Evolutionary conservation across 2,329 filamentous ascomycete genomes (phyloP), one percentile per base, ranked within the genome.

Genomic region (Fusarium nygamai): DNA sequence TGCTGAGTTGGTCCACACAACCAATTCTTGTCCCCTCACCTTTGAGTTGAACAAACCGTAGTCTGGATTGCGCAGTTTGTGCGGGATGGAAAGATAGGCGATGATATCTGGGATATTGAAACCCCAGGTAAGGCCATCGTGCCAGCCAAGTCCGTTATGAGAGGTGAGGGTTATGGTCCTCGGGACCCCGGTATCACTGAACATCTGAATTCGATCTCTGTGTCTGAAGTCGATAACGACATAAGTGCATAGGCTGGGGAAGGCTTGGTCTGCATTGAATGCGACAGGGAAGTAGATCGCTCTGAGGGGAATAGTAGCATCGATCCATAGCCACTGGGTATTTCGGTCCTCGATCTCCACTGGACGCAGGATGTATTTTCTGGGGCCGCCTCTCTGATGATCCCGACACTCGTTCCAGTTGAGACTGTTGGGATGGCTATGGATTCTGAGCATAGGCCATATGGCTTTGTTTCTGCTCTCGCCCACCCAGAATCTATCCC

Each of bases 341-440:
- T 56, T 8, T 0, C 0, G 0, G 3, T 36, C 1, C 3, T 43
- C 27, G 17, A 71, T 51, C 14, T 9, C 11, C 5, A 71, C 56
- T 1, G 68, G 68, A 4, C 68, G 66, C 0, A 71, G 66, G 16
- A 71, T 71, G 24, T 51, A 71, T 9, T 71, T 70, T 1, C 66
- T 36, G 0, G 67, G 66, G 0, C 61, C 67, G 0, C 67, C 67
- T 0, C 10, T 9, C 5, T 17, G 5, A 3, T 31, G 66, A 3
- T 71, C 68, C 4, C 68, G 29, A 2, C 68, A 71, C 6, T 66
- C 60, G 0, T 71, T 71, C 67, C 66, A 71, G 8, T 71, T 71
- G 10, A 43, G 29, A 5, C 67, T 71, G 19, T 71, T 71, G 3
- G 33, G 24, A 4, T 71, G 67, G 1, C 16, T 70, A 2, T 65